phyloP scores from a whole-genome alignment of 805 yeast genomes.

The Zygotorulaspora florentina region DNA sequence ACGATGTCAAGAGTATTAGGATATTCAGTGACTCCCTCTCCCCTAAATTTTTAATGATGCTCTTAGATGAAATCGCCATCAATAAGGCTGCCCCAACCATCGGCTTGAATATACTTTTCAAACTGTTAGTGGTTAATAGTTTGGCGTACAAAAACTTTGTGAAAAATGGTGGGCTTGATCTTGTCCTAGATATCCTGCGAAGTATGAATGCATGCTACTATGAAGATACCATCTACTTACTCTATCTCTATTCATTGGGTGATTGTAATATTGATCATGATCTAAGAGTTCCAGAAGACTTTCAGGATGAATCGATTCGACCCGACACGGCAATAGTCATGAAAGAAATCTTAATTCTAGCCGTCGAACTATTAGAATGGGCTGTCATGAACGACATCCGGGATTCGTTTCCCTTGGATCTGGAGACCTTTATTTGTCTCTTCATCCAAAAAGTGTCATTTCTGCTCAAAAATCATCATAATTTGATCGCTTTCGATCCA shows the following conservation, averaged over 20 bases:
- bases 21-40: constrained; percentile 50
- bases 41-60: constrained; percentile 60
- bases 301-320: constrained; percentile 1
- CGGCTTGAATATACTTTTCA: constrained; percentile 45
- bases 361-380: constrained; percentile 38
- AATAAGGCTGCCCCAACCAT: constrained; percentile 18
- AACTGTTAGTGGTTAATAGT: constrained; percentile 46
- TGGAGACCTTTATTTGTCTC: constrained; percentile 28
- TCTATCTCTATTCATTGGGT: constrained; percentile 37
- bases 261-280: constrained; percentile 4
- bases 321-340: constrained; percentile 2
- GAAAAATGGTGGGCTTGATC: constrained; percentile 44
- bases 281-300: constrained; percentile 2
- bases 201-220: constrained; percentile 32
- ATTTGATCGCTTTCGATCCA: constrained; percentile 33
- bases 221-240: constrained; percentile 44
- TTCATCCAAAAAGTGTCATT: constrained; percentile 24
- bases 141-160: constrained; percentile 47
- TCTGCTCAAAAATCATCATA: constrained; percentile 30
- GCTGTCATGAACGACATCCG: constrained; percentile 35
- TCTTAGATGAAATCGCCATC: constrained; percentile 37
- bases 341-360: constrained; percentile 43
- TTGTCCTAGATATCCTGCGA: constrained; percentile 43
- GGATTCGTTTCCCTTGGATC: constrained; percentile 36
- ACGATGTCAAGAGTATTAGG: constrained; percentile 43